phyloP scores from a whole-genome alignment of 2,329 filamentous ascomycete species.

The Fusarium nematophilum region DNA sequence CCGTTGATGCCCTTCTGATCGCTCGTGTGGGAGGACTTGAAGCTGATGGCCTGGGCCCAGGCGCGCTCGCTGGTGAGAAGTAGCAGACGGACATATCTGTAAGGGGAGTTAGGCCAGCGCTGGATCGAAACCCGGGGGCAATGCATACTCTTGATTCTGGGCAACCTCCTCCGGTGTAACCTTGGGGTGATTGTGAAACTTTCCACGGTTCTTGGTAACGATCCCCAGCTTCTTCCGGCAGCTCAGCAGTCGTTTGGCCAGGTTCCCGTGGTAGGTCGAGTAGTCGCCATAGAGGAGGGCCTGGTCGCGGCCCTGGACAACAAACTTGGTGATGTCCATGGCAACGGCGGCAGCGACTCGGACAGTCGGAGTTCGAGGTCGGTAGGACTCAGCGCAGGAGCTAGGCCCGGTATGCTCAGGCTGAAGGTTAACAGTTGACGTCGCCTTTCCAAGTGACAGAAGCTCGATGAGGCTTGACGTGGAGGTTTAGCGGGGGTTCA shows the following conservation, averaged over 20 bases:
- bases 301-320: slow-evolving; percentile 82
- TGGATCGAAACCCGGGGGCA: neutral
- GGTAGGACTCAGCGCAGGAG: neutral
- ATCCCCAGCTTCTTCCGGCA: slow-evolving; percentile 87
- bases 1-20: slow-evolving; percentile 84
- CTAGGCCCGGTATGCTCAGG: slow-evolving; percentile 7
- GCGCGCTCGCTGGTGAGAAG: slow-evolving; percentile 89
- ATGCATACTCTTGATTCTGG: slow-evolving; percentile 77
- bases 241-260: slow-evolving; percentile 84
- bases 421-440: slow-evolving; percentile 16
- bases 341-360: slow-evolving; percentile 1
- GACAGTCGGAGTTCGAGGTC: neutral
- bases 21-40: slow-evolving; percentile 84
- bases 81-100: slow-evolving; percentile 80
- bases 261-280: slow-evolving; percentile 81
- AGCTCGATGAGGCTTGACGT: slow-evolving; percentile 42
- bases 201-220: slow-evolving; percentile 85
- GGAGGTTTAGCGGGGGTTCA: slow-evolving; percentile 45
- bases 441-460: slow-evolving; percentile 18
- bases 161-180: slow-evolving; percentile 81
- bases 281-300: slow-evolving; percentile 91
- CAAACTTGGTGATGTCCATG: slow-evolving; percentile 92
- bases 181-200: slow-evolving; percentile 78
- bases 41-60: slow-evolving; percentile 95
- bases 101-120: slow-evolving; percentile 14